Conservation (phyloP, 371 early-diverging fungal genomes). For the Apophysomyces sp. region DNA sequence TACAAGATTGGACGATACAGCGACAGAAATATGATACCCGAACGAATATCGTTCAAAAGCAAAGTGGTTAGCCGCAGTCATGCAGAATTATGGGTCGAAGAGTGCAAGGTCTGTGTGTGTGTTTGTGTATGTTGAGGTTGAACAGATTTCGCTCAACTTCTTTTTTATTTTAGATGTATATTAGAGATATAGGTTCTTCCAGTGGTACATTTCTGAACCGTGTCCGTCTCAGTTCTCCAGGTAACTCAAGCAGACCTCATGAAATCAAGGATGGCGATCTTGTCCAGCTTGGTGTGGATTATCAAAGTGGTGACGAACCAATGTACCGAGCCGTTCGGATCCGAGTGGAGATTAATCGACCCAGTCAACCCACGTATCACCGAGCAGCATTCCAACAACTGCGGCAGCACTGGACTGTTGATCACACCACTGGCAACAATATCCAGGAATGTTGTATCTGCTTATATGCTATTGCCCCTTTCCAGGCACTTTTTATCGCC, state of each 20-base stretch:
- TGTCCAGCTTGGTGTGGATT: constrained; percentile 89
- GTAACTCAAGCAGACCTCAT: constrained; percentile 70
- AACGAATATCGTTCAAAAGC: constrained; percentile 84
- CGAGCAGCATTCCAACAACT: constrained; percentile 27
- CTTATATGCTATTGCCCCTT: constrained; percentile 88
- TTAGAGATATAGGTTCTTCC: constrained; percentile 83
- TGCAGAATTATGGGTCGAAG: constrained; percentile 87
- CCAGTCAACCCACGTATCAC: constrained; percentile 15
- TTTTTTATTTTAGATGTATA: constrained; percentile 54
- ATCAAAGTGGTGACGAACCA: constrained; percentile 82
- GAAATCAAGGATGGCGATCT: constrained; percentile 81
- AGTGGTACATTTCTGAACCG: constrained; percentile 92
- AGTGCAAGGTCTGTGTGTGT: constrained; percentile 26
- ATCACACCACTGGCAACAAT: constrained; percentile 9
- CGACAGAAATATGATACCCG: constrained; percentile 60
- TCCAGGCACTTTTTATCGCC: constrained; percentile 93
- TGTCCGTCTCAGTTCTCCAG: constrained; percentile 75
- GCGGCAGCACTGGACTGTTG: constrained; percentile 13
- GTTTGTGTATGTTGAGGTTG: not conserved
- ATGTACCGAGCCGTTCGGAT: constrained; percentile 83
- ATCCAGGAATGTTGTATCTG: constrained; percentile 96
- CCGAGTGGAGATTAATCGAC: constrained; percentile 76
- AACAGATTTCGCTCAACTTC: not conserved
- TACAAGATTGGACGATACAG: constrained; percentile 83
- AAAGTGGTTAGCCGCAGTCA: constrained; percentile 94